Evolutionary conservation across 1,284 basidiomycete genomes (phyloP).

Genomic region (Chalciporus sp.): DNA sequence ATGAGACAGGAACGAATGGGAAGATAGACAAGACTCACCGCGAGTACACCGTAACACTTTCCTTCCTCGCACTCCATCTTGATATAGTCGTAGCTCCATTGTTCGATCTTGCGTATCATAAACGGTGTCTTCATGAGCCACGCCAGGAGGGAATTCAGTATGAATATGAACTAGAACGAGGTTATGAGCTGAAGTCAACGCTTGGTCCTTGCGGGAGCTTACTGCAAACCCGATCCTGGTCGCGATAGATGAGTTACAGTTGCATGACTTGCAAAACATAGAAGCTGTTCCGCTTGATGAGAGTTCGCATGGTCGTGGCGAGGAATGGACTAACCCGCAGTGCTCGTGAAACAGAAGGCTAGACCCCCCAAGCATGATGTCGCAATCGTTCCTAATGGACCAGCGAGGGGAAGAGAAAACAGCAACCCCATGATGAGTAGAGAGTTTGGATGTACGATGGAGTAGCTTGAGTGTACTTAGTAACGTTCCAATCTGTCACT

Average conservation of each 20-base stretch:
- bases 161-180: slow-evolving; percentile 82
- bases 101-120: slow-evolving; percentile 86
- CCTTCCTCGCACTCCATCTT: slow-evolving; percentile 96
- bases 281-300: slow-evolving; percentile 57
- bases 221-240: slow-evolving; percentile 97
- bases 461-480: neutral
- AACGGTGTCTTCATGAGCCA: slow-evolving; percentile 95
- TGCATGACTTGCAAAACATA: slow-evolving; percentile 98
- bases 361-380: slow-evolving; percentile 82
- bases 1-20: neutral
- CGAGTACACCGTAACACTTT: slow-evolving; percentile 96
- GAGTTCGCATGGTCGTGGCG: slow-evolving; percentile 2
- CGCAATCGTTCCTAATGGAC: slow-evolving; percentile 74
- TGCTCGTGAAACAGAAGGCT: slow-evolving; percentile 82
- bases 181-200: slow-evolving; percentile 1
- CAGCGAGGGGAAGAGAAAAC: slow-evolving; percentile 86
- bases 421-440: slow-evolving; percentile 68
- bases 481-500: neutral
- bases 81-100: slow-evolving; percentile 95
- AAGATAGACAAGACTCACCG: slow-evolving; percentile 54
- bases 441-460: neutral
- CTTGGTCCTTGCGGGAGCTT: slow-evolving; percentile 1
- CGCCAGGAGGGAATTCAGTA: slow-evolving; percentile 93
- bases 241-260: slow-evolving; percentile 98
- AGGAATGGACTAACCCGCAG: slow-evolving; percentile 56